Base-by-base conservation (phyloP, 345 rosid species). In the Brassica carinata region DNA sequence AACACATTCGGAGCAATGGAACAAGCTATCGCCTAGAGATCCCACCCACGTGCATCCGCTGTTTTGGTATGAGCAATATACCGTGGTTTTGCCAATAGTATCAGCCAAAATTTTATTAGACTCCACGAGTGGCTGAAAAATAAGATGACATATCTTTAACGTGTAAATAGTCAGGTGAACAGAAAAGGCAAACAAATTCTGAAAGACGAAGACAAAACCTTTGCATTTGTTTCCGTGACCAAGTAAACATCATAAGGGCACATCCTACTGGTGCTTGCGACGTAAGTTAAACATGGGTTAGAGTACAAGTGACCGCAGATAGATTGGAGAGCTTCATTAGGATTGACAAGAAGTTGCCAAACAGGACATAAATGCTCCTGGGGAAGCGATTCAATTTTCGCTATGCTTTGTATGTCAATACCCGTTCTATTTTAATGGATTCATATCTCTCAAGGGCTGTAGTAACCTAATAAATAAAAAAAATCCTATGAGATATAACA, bases 31-130 rank as follows among this genome's bases (percentile, higher is more conserved):
- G 40, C 87, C 84, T 23, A 93, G 79, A 38, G 89, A 73, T 31
- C 97, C 98, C 72, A 88, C 87, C 98, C 98, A 93, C 2, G 90
- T 77, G 75, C 98, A 93, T 55, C 97, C 98, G 79, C 98, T 93
- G 82, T 87, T 87, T 76, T 91, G 84, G 75, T 86, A 93, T 17
- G 87, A 82, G 77, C 97, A 93, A 65, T 85, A 87, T 69, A 93
- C 94, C 2, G 67, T 71, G 69, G 86, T 83, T 48, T 48, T 87
- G 76, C 88, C 89, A 78, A 93, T 90, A 58, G 92, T 82, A 69
- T 91, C 93, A 31, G 93, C 92, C 33, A 93, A 83, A 29, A 77
- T 43, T 75, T 79, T 87, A 77, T 91, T 89, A 5, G 94, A 89
- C 77, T 90, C 97, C 33, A 71, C 33, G 45, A 93, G 90, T 0